Conservation (phyloP, 345 rosid genomes). For the Dipteronia sinensis region DNA sequence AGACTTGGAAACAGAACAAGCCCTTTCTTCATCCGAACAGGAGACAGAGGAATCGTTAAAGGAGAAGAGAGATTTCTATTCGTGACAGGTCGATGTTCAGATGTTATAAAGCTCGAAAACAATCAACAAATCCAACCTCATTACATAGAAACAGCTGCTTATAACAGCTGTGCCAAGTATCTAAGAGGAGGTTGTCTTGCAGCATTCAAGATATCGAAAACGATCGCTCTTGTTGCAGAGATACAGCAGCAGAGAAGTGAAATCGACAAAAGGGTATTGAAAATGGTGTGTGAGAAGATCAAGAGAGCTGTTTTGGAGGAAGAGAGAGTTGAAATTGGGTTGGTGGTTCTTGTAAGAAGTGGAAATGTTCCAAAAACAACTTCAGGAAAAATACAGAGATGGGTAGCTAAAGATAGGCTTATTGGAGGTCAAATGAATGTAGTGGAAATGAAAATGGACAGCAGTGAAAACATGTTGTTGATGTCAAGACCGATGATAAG, state of each 20-base stretch:
- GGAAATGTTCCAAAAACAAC: slow-evolving; percentile 58
- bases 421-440: slow-evolving; percentile 35
- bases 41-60: slow-evolving; percentile 52
- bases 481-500: background rate
- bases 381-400: slow-evolving; percentile 63
- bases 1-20: slow-evolving; percentile 32
- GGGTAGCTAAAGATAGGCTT: slow-evolving; percentile 50
- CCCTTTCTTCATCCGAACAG: slow-evolving; percentile 45
- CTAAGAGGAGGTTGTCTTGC: slow-evolving; percentile 60
- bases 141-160: slow-evolving; percentile 52
- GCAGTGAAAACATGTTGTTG: background rate
- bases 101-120: slow-evolving; percentile 37
- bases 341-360: slow-evolving; percentile 47
- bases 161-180: slow-evolving; percentile 33
- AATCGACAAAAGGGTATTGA: slow-evolving; percentile 24
- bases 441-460: slow-evolving; percentile 34
- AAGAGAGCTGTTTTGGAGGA: slow-evolving; percentile 33
- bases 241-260: slow-evolving; percentile 39
- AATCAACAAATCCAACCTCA: slow-evolving; percentile 49
- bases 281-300: slow-evolving; percentile 38
- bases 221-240: slow-evolving; percentile 49
- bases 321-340: slow-evolving; percentile 42
- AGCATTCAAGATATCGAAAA: slow-evolving; percentile 39
- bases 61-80: slow-evolving; percentile 55
- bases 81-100: slow-evolving; percentile 55